A percentile compares a stretch with the other conserved stretches of the same genome.
These are phyloP conservation scores for Diaporthe australafricana DNA, from an alignment of 2,329 filamentous ascomycete species.

Conservation along the genomic window DNA sequence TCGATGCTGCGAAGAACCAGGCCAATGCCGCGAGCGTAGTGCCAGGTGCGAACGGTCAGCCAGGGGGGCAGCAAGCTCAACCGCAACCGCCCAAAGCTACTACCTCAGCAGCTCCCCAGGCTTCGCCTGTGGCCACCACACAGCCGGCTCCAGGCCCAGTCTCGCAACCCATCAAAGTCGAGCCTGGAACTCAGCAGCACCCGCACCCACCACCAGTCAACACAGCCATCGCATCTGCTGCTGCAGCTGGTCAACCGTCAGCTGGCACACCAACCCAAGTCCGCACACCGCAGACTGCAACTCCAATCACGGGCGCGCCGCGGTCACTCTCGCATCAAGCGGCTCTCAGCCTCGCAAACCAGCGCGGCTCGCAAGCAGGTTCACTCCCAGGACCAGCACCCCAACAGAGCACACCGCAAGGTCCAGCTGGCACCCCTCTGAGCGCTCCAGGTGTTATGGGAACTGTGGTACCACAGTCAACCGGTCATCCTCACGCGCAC, in stretches of 20 bases:
- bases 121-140: slow-evolving; percentile 41
- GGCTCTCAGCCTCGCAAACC: slow-evolving; percentile 62
- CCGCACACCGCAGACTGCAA: slow-evolving; percentile 60
- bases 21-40: slow-evolving; percentile 44
- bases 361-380: slow-evolving; percentile 48
- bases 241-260: slow-evolving; percentile 50
- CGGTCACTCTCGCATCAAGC: slow-evolving; percentile 61
- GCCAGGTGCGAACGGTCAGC: slow-evolving; percentile 39
- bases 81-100: slow-evolving; percentile 40
- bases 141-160: slow-evolving; percentile 39
- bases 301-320: slow-evolving; percentile 52
- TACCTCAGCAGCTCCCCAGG: slow-evolving; percentile 32
- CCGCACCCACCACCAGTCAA: slow-evolving; percentile 40
- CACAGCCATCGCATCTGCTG: slow-evolving; percentile 47
- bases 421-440: slow-evolving; percentile 35
- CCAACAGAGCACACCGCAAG: slow-evolving; percentile 36
- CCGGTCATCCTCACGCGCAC: slow-evolving; percentile 61
- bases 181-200: slow-evolving; percentile 47
- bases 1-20: slow-evolving; percentile 60
- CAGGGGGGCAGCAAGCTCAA: slow-evolving; percentile 39
- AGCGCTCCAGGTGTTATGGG: slow-evolving; percentile 37
- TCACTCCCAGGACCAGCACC: slow-evolving; percentile 37
- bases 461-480: slow-evolving; percentile 42
- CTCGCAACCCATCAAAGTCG: slow-evolving; percentile 50
- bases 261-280: slow-evolving; percentile 62